Evolutionary conservation across 176 grass and related monocot genomes (phyloP), one percentile per base, ranked within the genome.

Genomic region (Lolium multiflorum): DNA sequence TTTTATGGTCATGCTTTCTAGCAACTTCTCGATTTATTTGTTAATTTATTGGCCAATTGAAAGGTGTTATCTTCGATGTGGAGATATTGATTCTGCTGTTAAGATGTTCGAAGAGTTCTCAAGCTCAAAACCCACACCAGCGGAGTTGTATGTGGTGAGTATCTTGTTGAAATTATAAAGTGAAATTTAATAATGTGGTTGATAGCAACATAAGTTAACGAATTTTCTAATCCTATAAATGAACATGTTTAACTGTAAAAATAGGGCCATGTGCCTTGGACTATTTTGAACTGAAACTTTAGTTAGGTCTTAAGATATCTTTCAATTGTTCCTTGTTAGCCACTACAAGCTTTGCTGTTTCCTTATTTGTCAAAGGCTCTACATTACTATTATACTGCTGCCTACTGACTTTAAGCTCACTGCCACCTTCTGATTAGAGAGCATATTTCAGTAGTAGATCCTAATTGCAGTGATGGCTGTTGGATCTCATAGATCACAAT

Each of bases 61-160:
- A 90, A 98, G 97, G 87, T 98, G 97, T 79, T 98, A 96, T 86
- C 82, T 96, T 74, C 87, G 88, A 18, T 96, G 93, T 78, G 90
- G 85, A 52, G 97, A 98, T 89, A 92, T 98, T 41, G 94, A 98
- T 81, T 94, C 97, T 56, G 97, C 90, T 72, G n/a, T 98, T 88
- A 94, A 89, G 89, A 95, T 94, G 49, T 98, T 98, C 96, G 94
- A 98, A 81, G 94, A 98, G 79, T 92, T 80, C 56, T 74, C 83
- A 86, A 92, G 86, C 68, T 92, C 90, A 68, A 98, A 85, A 79
- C 13, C 85, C 22, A 89, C 90, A 84, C 38, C 71, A 4, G 84
- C 82, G n/a, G 97, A 98, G 80, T 82, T 98, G 78, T 98, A 73
- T 87, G 90, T 79, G 84, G 97, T 98, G 71, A 94, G 97, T 94